Evolutionary conservation across 345 rosid genomes (phyloP).

Genomic region (Sonneratia alba): DNA sequence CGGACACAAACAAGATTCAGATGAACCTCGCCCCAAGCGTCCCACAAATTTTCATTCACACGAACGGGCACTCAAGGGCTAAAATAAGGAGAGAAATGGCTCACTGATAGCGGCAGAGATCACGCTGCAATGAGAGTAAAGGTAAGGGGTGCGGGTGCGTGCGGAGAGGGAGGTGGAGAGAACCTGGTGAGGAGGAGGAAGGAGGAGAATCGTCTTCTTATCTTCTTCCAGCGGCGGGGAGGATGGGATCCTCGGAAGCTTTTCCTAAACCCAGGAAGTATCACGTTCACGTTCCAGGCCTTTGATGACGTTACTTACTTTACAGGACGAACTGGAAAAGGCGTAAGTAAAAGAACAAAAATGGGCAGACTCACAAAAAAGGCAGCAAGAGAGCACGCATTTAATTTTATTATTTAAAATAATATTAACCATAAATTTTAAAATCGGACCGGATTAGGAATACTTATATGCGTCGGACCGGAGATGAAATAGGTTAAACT

Average conservation of each 20-base stretch:
- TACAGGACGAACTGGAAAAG: not conserved
- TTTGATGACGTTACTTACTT: not conserved
- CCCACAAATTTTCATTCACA: no score
- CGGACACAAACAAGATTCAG: not conserved
- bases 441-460: no score
- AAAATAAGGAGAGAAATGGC: not conserved
- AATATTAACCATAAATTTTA: no score
- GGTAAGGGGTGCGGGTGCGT: not conserved
- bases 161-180: not conserved
- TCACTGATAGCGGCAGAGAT: not conserved
- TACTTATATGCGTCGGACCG: no score
- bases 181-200: not conserved
- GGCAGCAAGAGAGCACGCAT: not conserved
- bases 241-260: not conserved
- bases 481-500: no score
- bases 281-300: not conserved
- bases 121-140: not conserved
- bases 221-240: not conserved
- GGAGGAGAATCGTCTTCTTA: not conserved
- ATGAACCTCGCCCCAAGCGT: no score
- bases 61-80: not conserved
- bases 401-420: no score
- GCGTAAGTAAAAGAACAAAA: no score
- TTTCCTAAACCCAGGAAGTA: no score
- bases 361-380: not conserved